These are phyloP conservation scores for Nicotiana tabacum DNA, from an alignment of 257 asterid species.

Conservation along the genomic window DNA sequence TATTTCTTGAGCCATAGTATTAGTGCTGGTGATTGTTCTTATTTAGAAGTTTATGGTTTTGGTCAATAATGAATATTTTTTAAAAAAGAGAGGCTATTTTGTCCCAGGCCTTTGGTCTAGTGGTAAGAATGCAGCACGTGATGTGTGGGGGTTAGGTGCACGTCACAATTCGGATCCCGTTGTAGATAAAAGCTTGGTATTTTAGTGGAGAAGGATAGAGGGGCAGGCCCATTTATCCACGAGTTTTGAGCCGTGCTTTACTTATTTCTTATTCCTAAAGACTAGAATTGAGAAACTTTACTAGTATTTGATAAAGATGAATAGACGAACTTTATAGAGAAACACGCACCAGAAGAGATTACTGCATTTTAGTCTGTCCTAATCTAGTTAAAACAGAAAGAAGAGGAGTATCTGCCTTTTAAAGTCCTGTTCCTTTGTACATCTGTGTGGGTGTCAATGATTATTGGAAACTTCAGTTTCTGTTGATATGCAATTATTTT, in stretches of 20 bases:
- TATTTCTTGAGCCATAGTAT: not conserved
- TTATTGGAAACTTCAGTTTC: not conserved
- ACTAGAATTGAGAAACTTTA: not conserved
- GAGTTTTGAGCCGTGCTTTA: too few relatives aligned
- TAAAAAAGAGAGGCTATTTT: not conserved
- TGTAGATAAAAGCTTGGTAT: too few relatives aligned
- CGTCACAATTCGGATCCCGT: too few relatives aligned
- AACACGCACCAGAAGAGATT: not conserved
- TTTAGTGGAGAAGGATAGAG: too few relatives aligned
- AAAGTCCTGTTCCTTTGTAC: not conserved
- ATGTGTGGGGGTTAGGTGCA: too few relatives aligned
- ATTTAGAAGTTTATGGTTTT: not conserved
- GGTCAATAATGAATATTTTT: not conserved
- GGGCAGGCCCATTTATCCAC: too few relatives aligned
- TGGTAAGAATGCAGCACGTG: too few relatives aligned
- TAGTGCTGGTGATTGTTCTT: not conserved
- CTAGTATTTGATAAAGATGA: not conserved
- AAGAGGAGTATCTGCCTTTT: not conserved
- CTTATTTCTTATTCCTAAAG: not conserved
- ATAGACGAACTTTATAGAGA: not conserved
- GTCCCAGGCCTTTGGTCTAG: too few relatives aligned
- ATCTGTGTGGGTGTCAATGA: not conserved
- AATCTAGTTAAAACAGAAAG: not conserved
- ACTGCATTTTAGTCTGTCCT: not conserved
- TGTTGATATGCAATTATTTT: not conserved